Evolutionary conservation across 768 basidiomycete species (phyloP), one percentile per base, ranked within the genome.

Genomic region (Paxillus rubicundulus): DNA sequence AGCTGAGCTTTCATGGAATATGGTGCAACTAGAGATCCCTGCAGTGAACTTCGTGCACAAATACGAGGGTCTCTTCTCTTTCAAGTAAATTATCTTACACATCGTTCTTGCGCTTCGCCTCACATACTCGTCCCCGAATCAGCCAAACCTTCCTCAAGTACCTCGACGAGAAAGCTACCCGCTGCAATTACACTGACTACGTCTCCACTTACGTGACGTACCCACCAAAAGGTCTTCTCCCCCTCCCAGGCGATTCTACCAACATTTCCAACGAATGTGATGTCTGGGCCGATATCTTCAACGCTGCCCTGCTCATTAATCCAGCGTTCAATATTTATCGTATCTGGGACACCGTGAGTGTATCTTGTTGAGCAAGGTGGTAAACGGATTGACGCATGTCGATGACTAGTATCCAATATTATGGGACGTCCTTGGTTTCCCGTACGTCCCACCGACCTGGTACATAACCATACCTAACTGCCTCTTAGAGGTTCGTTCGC

Each of bases 371-470:
- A 16, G 21, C 9, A 3, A 34, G 2, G 32, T 28, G 3, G 21
- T 21, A 24, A 16, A 27, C 38, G 41, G 27, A 21, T 47, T 59
- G n/a, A 61, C 28, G 50, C 4, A 10, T 41, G 7, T 30, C 10
- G 14, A 27, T 5, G 10, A 17, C 10, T 40, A 75, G 57, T 87
- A 73, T 67, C 88, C 87, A 0, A 74, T 86, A 38, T 71, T 85
- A 12, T 89, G 86, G 87, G 87, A 89, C 54, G 86, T 89, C 5
- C 82, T 89, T 28, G 87, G 87, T n/a, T 89, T 86, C 77, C 87
- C 87, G 82, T 86, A 59, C 32, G 81, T 64, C 24, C 2, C 9
- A 24, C 24, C 1, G 24, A 24, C 24, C 24, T 1, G 6, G 5
- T 5, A 24, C 24, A 5, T 5, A 24, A 9, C 24, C 41, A 48